A percentile compares a stretch with the other conserved stretches of the same genome.
phyloP scores from a whole-genome alignment of 1,284 basidiomycete genomes.

The Pterulicium gracile region DNA sequence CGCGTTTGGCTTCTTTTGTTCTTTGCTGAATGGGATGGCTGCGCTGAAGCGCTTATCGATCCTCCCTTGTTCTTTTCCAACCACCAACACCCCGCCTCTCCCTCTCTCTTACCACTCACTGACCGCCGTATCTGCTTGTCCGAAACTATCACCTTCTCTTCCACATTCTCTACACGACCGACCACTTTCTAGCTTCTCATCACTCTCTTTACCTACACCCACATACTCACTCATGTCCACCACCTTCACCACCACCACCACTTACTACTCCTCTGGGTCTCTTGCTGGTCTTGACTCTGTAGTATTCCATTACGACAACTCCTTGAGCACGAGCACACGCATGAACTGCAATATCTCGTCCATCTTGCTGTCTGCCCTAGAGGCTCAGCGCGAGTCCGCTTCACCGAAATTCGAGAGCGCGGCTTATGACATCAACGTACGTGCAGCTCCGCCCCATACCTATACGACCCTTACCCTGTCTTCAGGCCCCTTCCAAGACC shows the following conservation, averaged over 20 bases:
- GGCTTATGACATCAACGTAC: neutral
- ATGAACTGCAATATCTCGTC: neutral
- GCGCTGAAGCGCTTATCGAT: no score
- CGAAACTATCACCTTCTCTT: constrained; percentile 1
- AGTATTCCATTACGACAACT: constrained; percentile 22
- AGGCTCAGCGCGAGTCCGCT: neutral
- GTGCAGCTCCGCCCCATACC: neutral
- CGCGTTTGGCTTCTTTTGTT: no score
- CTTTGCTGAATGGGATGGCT: no score
- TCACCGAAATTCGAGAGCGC: neutral
- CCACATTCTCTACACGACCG: neutral
- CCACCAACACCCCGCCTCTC: neutral
- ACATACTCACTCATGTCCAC: constrained; percentile 4
- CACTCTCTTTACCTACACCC: constrained; percentile 7
- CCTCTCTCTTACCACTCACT: constrained; percentile 2
- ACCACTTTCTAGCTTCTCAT: neutral
- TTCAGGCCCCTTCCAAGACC: no score
- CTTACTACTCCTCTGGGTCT: constrained; percentile 23
- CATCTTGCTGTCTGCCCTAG: constrained; percentile 1
- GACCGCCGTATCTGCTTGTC: constrained; percentile 1
- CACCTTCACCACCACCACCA: constrained; percentile 15
- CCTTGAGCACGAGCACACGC: neutral
- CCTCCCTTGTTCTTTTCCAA: neutral
- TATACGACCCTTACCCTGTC: no score
- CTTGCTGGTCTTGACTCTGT: constrained; percentile 30